Base-by-base conservation (phyloP, 2,329 filamentous ascomycete species). In the Byssochlamys sp. region DNA sequence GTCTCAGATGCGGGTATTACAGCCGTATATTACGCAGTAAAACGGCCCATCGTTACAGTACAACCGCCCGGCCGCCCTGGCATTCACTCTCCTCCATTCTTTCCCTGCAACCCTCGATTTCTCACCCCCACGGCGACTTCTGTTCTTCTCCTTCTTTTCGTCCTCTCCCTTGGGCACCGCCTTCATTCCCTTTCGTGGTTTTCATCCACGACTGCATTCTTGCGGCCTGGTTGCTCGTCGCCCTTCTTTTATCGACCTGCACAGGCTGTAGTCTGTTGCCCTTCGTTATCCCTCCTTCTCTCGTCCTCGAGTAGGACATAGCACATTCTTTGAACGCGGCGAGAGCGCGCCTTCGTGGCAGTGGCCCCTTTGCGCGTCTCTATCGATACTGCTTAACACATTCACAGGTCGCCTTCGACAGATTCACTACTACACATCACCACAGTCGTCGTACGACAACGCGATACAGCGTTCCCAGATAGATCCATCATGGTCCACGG, bases 241-340 rank as follows among this genome's bases (percentile, higher is more conserved):
- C 67, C 68, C 66, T 67, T 72, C 70, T 61, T 71, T 72, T 69
- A 66, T 67, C 65, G 59, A 65, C 63, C 58, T 61, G 54, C 50
- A 53, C 60, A 60, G 60, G 64, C 58, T 62, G 58, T 60, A 53
- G 48, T 55, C 61, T 57, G 59, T 59, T 10, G 39, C n/a, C 39
- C 14, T 58, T 62, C 51, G 52, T 58, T 59, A 57, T 50, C 55
- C 29, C 60, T 60, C 54, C 60, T 61, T 65, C 63, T 53, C 54
- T 55, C 52, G 58, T 59, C 53, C 48, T 55, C 53, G 24, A 54
- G 33, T 51, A 50, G 33, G 48, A 56, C 49, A 51, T 51, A 26
- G 12, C 49, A 51, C 49, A 51, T 51, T 51, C 49, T 28, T 51
- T 51, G 49, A 4, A 51, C 27, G 49, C 49, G 49, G 49, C 27